These are phyloP conservation scores for Solanum hybrid DNA, from an alignment of 305 asterid species.

Conservation along the genomic window DNA sequence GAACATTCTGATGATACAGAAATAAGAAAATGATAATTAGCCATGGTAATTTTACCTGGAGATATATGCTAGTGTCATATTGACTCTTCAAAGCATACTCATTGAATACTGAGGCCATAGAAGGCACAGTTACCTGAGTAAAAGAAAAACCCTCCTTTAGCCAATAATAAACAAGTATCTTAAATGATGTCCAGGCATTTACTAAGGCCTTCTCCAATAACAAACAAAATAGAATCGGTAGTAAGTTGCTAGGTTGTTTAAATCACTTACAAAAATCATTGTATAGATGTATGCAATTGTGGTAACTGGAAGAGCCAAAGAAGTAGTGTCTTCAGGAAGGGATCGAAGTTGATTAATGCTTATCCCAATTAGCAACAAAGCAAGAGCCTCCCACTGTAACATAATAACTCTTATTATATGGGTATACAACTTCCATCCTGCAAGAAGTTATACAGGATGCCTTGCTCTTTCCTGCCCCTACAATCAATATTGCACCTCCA, in stretches of 20 bases:
- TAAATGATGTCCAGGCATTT: not conserved
- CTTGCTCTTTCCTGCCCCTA: not conserved
- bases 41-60: slow-evolving; percentile 52
- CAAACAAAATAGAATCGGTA: not conserved
- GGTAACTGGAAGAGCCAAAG: slow-evolving; percentile 83
- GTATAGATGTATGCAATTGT: slow-evolving; percentile 79
- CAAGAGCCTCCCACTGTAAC: slow-evolving; percentile 97
- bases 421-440: slow-evolving; percentile 1
- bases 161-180: not conserved
- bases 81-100: slow-evolving; percentile 98
- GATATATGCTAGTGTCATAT: slow-evolving; percentile 95
- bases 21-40: not conserved
- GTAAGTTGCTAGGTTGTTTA: not conserved
- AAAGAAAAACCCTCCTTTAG: not conserved
- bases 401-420: not conserved
- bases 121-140: slow-evolving; percentile 83
- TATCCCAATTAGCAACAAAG: slow-evolving; percentile 88
- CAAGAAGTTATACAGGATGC: slow-evolving; percentile 7
- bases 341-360: slow-evolving; percentile 88
- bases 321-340: slow-evolving; percentile 62
- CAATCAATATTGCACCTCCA: not conserved
- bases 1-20: not conserved
- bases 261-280: slow-evolving; percentile 72
- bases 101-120: slow-evolving; percentile 93
- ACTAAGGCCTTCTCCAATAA: not conserved